These are phyloP conservation scores for Solanum pennellii DNA, from an alignment of 257 asterid species.

Conservation along the genomic window DNA sequence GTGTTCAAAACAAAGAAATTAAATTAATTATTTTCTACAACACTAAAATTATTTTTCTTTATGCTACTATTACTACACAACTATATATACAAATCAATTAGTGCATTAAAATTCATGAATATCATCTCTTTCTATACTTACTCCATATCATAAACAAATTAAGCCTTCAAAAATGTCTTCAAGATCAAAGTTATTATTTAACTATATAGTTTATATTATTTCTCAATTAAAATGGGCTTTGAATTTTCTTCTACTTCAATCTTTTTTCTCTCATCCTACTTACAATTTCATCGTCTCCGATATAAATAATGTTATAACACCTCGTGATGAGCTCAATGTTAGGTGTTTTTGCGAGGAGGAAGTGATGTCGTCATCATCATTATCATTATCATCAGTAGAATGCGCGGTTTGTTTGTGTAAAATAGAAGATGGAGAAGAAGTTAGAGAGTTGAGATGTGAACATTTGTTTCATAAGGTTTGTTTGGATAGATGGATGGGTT, in stretches of 20 bases:
- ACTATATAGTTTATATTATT: not conserved
- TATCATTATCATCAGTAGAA: not conserved
- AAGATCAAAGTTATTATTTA: not conserved
- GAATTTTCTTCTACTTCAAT: conserved; percentile 3
- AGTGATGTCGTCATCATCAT: not conserved
- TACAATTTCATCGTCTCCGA: not conserved
- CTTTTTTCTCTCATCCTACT: not conserved
- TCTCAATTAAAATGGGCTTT: conserved; percentile 8
- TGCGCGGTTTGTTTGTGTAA: conserved; percentile 18
- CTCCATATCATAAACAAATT: not conserved
- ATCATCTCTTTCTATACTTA: not conserved
- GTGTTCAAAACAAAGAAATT: not conserved
- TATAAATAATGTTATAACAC: not conserved
- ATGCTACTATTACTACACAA: not conserved
- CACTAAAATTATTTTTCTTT: not conserved
- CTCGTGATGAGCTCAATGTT: not conserved
- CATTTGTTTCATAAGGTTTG: conserved; percentile 22
- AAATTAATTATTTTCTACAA: not conserved
- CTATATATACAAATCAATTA: not conserved
- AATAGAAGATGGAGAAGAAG: conserved; percentile 12
- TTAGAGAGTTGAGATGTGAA: conserved; percentile 15
- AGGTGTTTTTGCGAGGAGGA: not conserved
- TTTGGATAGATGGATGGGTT: conserved; percentile 19
- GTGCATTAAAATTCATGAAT: not conserved
- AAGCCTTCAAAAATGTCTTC: not conserved